Conservation (phyloP, 768 basidiomycete species). For the Calocera viscosa region DNA sequence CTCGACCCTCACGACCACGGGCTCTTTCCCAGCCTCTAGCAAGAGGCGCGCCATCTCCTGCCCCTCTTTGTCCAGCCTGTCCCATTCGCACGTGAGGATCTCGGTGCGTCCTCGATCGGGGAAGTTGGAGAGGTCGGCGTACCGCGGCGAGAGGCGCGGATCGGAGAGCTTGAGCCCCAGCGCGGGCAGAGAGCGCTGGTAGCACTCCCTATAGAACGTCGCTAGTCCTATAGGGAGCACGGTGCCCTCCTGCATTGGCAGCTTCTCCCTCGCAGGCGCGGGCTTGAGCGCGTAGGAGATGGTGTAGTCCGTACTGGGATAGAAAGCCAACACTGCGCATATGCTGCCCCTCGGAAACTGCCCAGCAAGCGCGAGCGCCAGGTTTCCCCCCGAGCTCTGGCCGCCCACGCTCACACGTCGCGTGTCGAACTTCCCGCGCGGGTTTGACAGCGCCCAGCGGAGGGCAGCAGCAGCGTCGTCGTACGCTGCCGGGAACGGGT, state of each 20-base stretch:
- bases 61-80: conserved; percentile 17
- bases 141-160: background rate
- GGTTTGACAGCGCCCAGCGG: too few relatives aligned
- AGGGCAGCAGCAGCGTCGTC: too few relatives aligned
- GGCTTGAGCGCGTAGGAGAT: too few relatives aligned
- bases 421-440: too few relatives aligned
- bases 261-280: too few relatives aligned
- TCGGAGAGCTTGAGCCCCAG: background rate
- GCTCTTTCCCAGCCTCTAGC: background rate
- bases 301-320: too few relatives aligned
- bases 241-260: background rate
- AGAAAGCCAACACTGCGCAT: too few relatives aligned
- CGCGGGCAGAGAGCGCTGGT: background rate
- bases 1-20: conserved; percentile 15
- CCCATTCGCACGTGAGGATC: conserved; percentile 17
- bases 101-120: conserved; percentile 4
- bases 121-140: background rate
- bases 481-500: too few relatives aligned
- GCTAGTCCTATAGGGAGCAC: background rate
- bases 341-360: too few relatives aligned
- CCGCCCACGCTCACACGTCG: too few relatives aligned
- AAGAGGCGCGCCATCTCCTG: conserved; percentile 15
- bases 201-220: background rate
- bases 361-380: too few relatives aligned
- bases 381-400: too few relatives aligned